Base-by-base conservation (phyloP, 768 basidiomycete species). In the Macrolepiota fuliginosa region DNA sequence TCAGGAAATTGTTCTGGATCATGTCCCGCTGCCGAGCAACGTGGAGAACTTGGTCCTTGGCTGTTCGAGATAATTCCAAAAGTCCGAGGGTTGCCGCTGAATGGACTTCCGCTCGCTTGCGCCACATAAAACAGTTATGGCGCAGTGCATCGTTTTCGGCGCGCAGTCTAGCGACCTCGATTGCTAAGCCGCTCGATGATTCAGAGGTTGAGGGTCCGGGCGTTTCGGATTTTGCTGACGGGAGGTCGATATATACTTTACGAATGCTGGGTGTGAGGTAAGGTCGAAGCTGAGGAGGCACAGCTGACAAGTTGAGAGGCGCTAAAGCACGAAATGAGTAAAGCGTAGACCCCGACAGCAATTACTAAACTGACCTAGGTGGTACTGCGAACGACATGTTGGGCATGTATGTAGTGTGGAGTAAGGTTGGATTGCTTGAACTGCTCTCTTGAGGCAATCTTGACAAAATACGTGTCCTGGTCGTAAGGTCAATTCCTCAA, bases 401-500 rank as follows among this genome's bases (percentile, higher is more conserved):
- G 86, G 87, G 65, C 88, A 89, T 55, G 73, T 75, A 63, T 82
- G 86, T 37, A 77, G 74, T 58, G 74, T 76, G 55, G 78, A 76
- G 58, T 74, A 78, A 1, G 82, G 77, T 46, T 77, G 78, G 15
- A 81, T 73, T n/a, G 80, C 76, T 58, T 80, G 76, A 12, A 85
- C 76, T 5, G 80, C 74, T 52, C 75, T 76, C n/a, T 77, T 70
- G 37, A 89, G 77, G 64, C 88, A 90, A 49, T 79, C 76, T 57
- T 79, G 76, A 70, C 88, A 89, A 69, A 87, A 88, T 42, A 89
- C 74, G 66, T 90, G 88, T 13, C 88, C 88, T 76, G n/a, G 37
- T 56, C 45, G 36, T 58, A 45, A 32, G 32, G 11, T 58, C 50
- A 54, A 57, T 15, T 32, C 17, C 24, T 56, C 42, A 19, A 37